These are phyloP conservation scores for Heterobasidion occidentale DNA, from an alignment of 1,284 basidiomycete genomes.

Conservation along the genomic window DNA sequence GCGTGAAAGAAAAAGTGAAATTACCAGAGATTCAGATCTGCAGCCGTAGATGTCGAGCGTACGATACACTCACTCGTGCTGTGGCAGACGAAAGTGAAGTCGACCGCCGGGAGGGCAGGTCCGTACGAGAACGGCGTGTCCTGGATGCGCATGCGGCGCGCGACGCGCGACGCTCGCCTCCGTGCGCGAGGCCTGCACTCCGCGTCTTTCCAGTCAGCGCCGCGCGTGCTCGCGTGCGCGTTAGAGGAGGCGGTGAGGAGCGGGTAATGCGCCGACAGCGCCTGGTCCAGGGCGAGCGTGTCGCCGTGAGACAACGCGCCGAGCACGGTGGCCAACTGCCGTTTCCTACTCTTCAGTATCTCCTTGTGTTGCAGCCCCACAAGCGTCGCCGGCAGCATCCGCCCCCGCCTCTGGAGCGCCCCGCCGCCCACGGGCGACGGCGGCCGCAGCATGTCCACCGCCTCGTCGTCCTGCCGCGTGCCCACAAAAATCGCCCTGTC, in stretches of 20 bases:
- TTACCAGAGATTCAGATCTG: conserved; percentile 1
- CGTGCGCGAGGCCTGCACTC: conserved; percentile 21
- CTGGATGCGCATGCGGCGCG: conserved; percentile 26
- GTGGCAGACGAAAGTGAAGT: conserved; percentile 53
- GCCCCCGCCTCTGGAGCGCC: conserved; percentile 32
- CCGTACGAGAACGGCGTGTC: background rate
- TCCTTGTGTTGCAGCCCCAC: conserved; percentile 72
- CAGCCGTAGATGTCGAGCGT: conserved; percentile 3
- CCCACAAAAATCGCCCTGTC: conserved; percentile 23
- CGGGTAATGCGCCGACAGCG: conserved; percentile 55
- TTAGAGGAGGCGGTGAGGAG: conserved; percentile 19
- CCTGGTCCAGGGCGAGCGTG: conserved; percentile 66
- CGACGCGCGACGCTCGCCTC: conserved; percentile 32
- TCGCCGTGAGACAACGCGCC: conserved; percentile 56
- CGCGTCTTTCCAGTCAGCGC: background rate
- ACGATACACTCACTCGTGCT: conserved; percentile 57
- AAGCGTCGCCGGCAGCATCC: conserved; percentile 49
- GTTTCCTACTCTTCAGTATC: conserved; percentile 54
- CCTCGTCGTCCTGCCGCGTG: conserved; percentile 16
- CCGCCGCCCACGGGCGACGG: conserved; percentile 2
- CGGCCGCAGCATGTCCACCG: conserved; percentile 3
- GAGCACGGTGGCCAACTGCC: conserved; percentile 60
- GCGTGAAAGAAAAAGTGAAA: background rate
- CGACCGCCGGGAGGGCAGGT: conserved; percentile 30
- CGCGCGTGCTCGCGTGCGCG: background rate